Evolutionary conservation across 257 asterid genomes (phyloP).

Genomic region (Rubia yunnanensis): DNA sequence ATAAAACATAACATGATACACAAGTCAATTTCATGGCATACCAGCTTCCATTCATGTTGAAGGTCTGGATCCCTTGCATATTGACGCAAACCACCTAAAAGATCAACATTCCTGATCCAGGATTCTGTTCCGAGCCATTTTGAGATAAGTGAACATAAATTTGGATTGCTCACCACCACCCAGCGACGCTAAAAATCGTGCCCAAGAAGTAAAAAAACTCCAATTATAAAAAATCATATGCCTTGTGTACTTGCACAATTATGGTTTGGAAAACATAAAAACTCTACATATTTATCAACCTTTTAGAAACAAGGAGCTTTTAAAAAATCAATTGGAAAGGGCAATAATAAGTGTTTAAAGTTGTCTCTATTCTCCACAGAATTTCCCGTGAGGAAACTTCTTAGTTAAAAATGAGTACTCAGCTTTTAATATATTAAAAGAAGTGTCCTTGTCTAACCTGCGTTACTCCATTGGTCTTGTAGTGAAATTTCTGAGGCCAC

Average conservation of each 20-base stretch:
- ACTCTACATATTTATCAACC: background rate
- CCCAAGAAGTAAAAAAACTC: background rate
- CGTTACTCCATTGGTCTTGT: constrained; percentile 46
- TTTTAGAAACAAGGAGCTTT: background rate
- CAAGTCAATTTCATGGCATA: constrained; percentile 15
- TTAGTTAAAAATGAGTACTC: background rate
- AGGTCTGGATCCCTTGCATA: constrained; percentile 33
- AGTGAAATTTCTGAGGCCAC: constrained; percentile 43
- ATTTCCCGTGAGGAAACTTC: background rate
- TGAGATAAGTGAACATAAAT: constrained; percentile 38
- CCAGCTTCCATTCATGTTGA: constrained; percentile 41
- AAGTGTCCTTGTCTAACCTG: constrained; percentile 21
- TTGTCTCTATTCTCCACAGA: background rate
- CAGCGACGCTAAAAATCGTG: constrained; percentile 35
- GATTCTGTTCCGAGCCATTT: constrained; percentile 52
- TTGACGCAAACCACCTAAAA: constrained; percentile 34
- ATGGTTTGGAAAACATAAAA: background rate
- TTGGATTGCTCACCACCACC: constrained; percentile 55
- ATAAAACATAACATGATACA: background rate
- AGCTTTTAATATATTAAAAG: background rate
- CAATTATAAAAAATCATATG: background rate
- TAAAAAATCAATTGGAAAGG: background rate
- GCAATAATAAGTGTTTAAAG: background rate
- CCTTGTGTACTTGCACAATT: background rate
- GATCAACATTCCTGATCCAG: constrained; percentile 41